Evolutionary conservation across 208 protist species (phyloP), one percentile per base, ranked within the genome.

Genomic region (Trichomonas tenax): DNA sequence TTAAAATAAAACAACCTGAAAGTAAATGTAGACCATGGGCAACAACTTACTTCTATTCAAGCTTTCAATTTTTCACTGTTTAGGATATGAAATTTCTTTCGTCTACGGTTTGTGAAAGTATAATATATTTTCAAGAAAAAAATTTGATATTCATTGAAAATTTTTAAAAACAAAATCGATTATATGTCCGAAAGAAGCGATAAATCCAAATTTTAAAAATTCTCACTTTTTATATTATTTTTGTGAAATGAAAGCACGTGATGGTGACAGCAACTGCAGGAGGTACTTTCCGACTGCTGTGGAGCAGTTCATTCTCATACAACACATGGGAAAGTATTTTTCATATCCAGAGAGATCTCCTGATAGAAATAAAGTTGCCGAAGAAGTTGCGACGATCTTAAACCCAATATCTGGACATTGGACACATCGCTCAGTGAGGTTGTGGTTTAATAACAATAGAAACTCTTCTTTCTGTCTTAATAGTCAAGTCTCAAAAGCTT

Each of bases 361-460:
- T 26, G 86, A 93, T 48, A 23, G 86, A 51, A 93, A 48, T 51
- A 93, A 93, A 51, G 46, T 93, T 51, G 86, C 86, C 2, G 44
- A 34, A 34, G 86, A 93, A 34, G 86, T 93, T 51, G 41, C 86
- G 0, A 11, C 40, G n/a, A 26, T 31, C 6, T 93, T 93, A 51
- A 48, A n/a, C 4, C 41, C 41, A 51, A 58, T 51, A 34, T 44
- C 23, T 11, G 8, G 10, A 26, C 86, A 93, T 31, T 93, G 86
- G 86, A 93, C 44, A 26, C 86, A 93, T 38, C 40, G 86, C 14
- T 23, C 86, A 34, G 86, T 93, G 21, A 34, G 86, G 4, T 26
- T 93, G 17, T 93, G 86, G 86, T 93, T 93, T 51, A 93, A 93
- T 41, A 93, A 93, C n/a, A 93, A 93, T 51, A 23, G 44, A 38